Percentiles rank a stretch among this genome's conserved stretches.
Evolutionary conservation across 78 protist genomes (phyloP).

Genomic region (Chrysochromulina tobinii): DNA sequence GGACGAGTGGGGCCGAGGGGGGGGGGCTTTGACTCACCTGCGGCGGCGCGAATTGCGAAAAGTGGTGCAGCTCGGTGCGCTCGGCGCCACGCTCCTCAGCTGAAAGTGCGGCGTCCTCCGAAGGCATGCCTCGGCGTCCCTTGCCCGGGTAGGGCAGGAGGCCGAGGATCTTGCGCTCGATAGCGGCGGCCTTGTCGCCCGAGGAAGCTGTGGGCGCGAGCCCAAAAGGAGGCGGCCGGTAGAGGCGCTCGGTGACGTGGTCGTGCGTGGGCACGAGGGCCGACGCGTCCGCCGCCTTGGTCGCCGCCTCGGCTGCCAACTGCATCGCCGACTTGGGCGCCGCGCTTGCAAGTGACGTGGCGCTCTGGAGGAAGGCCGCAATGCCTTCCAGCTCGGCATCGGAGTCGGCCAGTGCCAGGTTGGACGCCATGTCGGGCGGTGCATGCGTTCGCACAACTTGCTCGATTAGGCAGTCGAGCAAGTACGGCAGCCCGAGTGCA

Average conservation of each 20-base stretch:
- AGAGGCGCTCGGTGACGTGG: neutral
- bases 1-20: too few relatives aligned
- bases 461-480: neutral
- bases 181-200: neutral
- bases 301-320: neutral
- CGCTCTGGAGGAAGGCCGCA: neutral
- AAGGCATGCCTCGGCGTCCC: neutral
- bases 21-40: too few relatives aligned
- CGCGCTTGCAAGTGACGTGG: neutral
- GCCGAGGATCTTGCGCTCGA: neutral
- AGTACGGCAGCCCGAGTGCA: neutral
- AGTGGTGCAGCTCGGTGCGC: neutral
- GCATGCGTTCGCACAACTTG: neutral
- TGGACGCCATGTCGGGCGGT: neutral
- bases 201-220: neutral
- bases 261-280: neutral
- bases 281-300: neutral
- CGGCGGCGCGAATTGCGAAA: neutral
- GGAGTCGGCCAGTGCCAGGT: neutral
- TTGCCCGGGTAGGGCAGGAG: neutral
- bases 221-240: neutral
- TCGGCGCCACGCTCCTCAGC: neutral
- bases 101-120: neutral
- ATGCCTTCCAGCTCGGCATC: neutral
- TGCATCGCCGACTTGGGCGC: neutral